Evolutionary conservation across 2,329 filamentous ascomycete genomes (phyloP).

Genomic region (Pezicula rhizophila): DNA sequence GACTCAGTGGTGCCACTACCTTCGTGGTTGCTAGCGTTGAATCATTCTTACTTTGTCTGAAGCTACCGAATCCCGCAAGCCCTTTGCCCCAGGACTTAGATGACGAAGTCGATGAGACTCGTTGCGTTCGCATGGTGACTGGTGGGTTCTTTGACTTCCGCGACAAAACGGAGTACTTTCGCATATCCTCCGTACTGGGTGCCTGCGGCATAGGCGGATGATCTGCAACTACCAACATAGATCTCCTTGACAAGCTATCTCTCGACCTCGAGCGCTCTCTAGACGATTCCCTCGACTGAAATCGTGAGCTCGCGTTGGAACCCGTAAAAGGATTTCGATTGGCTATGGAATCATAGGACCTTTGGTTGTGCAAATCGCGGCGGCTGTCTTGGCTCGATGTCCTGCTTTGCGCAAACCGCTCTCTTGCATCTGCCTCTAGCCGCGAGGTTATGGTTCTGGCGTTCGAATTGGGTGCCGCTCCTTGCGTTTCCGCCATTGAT

Average conservation of each 20-base stretch:
- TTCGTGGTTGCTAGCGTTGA: no score
- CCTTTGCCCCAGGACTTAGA: no score
- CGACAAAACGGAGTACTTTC: conserved; percentile 1
- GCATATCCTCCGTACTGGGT: conserved; percentile 2
- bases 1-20: no score
- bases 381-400: conserved; percentile 1
- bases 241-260: background rate
- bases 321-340: conserved; percentile 4
- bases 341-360: conserved; percentile 12
- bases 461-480: conserved; percentile 2
- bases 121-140: conserved; percentile 12
- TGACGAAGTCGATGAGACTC: background rate
- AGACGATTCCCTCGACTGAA: background rate
- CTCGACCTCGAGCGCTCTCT: background rate
- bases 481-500: background rate
- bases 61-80: no score
- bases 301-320: conserved; percentile 3
- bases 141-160: conserved; percentile 5
- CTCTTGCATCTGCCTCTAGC: conserved; percentile 16
- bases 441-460: conserved; percentile 19
- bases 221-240: background rate
- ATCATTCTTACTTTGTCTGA: no score
- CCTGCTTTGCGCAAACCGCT: conserved; percentile 8
- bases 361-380: conserved; percentile 2
- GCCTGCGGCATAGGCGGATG: conserved; percentile 7